Evolutionary conservation across 495 filamentous ascomycete genomes (phyloP).

Genomic region (Lentithecium fluviatile): DNA sequence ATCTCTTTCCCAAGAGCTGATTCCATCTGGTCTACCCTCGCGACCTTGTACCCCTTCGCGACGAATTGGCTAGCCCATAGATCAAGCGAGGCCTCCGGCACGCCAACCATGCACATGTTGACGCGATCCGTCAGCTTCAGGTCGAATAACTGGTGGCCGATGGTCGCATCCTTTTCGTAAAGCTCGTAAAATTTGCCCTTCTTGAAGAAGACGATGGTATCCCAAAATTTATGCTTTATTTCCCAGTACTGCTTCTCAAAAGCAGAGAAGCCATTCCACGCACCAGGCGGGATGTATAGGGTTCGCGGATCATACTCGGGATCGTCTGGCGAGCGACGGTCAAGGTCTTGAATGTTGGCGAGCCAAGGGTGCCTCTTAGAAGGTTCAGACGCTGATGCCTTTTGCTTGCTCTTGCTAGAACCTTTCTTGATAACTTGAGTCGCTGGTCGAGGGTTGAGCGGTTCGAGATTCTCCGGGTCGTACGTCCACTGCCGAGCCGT

Average conservation of each 20-base stretch:
- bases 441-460: constrained; percentile 54
- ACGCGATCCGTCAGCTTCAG: constrained; percentile 96
- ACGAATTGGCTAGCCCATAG: constrained; percentile 95
- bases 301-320: constrained; percentile 92
- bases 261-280: constrained; percentile 76
- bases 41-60: constrained; percentile 93
- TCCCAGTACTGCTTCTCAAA: constrained; percentile 99
- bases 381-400: constrained; percentile 74
- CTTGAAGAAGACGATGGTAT: constrained; percentile 98
- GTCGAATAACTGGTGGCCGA: constrained; percentile 96
- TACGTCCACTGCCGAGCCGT: constrained; percentile 84
- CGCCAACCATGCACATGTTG: constrained; percentile 98
- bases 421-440: constrained; percentile 46
- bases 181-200: constrained; percentile 99
- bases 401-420: constrained; percentile 61
- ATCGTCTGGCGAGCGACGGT: constrained; percentile 73
- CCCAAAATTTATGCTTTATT: constrained; percentile 97
- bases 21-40: constrained; percentile 93
- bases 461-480: constrained; percentile 71
- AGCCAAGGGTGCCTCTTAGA: constrained; percentile 87
- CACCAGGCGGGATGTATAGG: constrained; percentile 77
- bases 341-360: constrained; percentile 76
- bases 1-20: constrained; percentile 96
- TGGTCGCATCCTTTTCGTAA: constrained; percentile 96
- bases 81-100: constrained; percentile 84